phyloP scores from a whole-genome alignment of 345 rosid species.

The Citrus mangshanensis region DNA sequence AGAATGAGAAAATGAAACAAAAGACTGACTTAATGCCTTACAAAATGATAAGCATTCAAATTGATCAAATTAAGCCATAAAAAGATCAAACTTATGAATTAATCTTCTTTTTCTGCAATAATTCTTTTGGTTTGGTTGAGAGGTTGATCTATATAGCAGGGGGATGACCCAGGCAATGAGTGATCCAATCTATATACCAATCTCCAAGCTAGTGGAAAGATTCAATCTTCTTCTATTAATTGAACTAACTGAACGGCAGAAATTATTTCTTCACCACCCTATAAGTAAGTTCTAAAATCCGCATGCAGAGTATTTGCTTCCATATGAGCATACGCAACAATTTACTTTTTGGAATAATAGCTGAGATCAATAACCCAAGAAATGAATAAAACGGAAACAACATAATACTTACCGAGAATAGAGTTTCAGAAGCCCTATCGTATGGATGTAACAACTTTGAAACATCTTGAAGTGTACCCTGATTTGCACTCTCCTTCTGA shows the following conservation, averaged over 20 bases:
- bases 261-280: not conserved
- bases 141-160: not conserved
- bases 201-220: not conserved
- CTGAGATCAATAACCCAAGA: slow-evolving; percentile 4
- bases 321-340: not conserved
- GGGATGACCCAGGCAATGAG: not conserved
- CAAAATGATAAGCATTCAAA: not conserved
- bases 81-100: not conserved
- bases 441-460: slow-evolving; percentile 70
- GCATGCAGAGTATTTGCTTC: not conserved
- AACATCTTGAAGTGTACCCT: slow-evolving; percentile 53
- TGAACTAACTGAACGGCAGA: not conserved
- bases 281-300: not conserved
- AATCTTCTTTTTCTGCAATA: not conserved
- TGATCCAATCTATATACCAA: not conserved
- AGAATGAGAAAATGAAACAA: no score
- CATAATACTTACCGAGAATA: slow-evolving; percentile 60
- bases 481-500: slow-evolving; percentile 46
- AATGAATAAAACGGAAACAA: slow-evolving; percentile 4
- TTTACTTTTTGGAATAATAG: not conserved
- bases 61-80: not conserved
- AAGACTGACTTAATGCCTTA: not conserved
- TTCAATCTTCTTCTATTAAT: not conserved
- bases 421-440: slow-evolving; percentile 82
- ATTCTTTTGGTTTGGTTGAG: not conserved